These are phyloP conservation scores for Maudiozyma barnettii DNA, from an alignment of 805 yeast genomes.

Conservation along the genomic window DNA sequence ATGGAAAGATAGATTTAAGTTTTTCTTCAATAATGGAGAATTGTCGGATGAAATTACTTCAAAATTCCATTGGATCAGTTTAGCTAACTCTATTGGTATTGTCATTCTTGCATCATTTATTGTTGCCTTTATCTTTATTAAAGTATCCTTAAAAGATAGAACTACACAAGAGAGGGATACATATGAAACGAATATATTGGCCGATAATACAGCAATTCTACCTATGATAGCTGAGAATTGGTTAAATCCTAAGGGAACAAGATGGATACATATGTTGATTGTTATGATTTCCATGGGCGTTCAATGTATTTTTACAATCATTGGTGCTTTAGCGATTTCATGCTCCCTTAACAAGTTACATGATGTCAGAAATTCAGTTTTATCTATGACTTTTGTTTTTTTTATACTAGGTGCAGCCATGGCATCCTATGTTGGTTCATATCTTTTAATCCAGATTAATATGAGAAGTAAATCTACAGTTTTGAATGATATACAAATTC, in stretches of 20 bases:
- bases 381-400: constrained; percentile 49
- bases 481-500: background rate
- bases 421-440: constrained; percentile 64
- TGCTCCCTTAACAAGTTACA: constrained; percentile 54
- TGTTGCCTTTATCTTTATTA: constrained; percentile 49
- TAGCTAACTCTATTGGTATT: constrained; percentile 61
- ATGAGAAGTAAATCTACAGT: constrained; percentile 3
- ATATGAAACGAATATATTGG: constrained; percentile 9
- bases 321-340: constrained; percentile 51
- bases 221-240: constrained; percentile 42
- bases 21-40: constrained; percentile 52
- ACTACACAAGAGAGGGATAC: constrained; percentile 15
- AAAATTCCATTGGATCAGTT: constrained; percentile 68
- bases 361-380: constrained; percentile 55
- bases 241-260: constrained; percentile 30
- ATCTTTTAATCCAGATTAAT: constrained; percentile 27
- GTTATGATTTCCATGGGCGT: constrained; percentile 63
- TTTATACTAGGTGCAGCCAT: constrained; percentile 64
- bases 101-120: constrained; percentile 51
- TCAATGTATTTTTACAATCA: constrained; percentile 56
- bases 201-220: constrained; percentile 16
- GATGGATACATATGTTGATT: constrained; percentile 35
- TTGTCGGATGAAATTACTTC: constrained; percentile 30
- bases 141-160: constrained; percentile 21
- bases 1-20: constrained; percentile 65